Conservation (phyloP, 202 grass and related monocot species). For the Zizania palustris region DNA sequence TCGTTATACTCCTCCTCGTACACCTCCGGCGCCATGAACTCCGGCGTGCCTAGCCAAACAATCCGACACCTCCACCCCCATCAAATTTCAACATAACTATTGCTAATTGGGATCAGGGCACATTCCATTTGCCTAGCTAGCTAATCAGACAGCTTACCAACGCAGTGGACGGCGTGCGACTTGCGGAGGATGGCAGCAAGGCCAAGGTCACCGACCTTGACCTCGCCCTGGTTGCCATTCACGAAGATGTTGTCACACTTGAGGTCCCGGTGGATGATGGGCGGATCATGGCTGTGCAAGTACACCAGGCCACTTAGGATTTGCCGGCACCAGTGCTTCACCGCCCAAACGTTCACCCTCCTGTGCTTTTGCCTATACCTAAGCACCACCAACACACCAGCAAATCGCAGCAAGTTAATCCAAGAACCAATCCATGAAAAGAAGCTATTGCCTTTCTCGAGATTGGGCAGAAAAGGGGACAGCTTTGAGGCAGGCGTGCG, state of each 20-base stretch:
- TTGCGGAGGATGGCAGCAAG: constrained; percentile 94
- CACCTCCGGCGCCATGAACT: constrained; percentile 99
- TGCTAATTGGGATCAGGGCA: constrained; percentile 2
- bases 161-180: constrained; percentile 87
- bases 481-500: not conserved
- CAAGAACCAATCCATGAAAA: constrained; percentile 25
- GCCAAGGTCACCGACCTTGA: constrained; percentile 96
- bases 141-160: constrained; percentile 51
- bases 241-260: constrained; percentile 99
- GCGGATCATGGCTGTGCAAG: constrained; percentile 86
- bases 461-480: constrained; percentile 18
- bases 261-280: constrained; percentile 96
- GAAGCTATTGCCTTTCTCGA: constrained; percentile 22
- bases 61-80: constrained; percentile 1
- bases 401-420: not conserved
- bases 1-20: constrained; percentile 98
- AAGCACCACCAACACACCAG: constrained; percentile 34
- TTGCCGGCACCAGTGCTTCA: constrained; percentile 97
- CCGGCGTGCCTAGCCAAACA: constrained; percentile 69
- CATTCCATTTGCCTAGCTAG: constrained; percentile 4
- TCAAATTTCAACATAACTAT: constrained; percentile 33
- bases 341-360: constrained; percentile 75
- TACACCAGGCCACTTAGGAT: constrained; percentile 84
- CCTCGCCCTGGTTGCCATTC: constrained; percentile 91
- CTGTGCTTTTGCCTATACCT: constrained; percentile 87